Percentiles rank a stretch among this genome's conserved stretches.
These are phyloP conservation scores for Xylaria scruposa DNA, from an alignment of 495 filamentous ascomycete genomes.

Conservation along the genomic window DNA sequence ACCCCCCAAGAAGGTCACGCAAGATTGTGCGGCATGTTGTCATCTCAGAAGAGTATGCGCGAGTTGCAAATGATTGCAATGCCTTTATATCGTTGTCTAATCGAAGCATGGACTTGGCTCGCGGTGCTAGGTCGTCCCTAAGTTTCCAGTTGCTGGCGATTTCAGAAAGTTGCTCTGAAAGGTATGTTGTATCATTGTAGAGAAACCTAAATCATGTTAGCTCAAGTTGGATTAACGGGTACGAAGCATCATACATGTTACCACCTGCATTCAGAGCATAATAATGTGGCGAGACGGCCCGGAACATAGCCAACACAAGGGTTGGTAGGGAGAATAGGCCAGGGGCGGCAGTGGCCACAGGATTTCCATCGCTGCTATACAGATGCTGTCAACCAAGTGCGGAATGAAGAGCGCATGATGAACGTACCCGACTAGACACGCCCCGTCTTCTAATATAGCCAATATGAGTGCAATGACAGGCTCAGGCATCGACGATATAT, in stretches of 20 bases:
- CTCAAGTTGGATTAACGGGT: not conserved
- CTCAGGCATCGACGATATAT: conserved; percentile 83
- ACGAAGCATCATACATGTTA: conserved; percentile 65
- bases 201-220: conserved; percentile 63
- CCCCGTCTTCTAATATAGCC: conserved; percentile 72
- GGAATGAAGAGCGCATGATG: not conserved
- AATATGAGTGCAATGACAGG: conserved; percentile 73
- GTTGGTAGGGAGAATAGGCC: conserved; percentile 83
- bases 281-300: conserved; percentile 81
- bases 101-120: conserved; percentile 60
- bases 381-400: conserved; percentile 6
- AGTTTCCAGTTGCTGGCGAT: conserved; percentile 60
- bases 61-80: conserved; percentile 78
- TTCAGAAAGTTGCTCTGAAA: conserved; percentile 73
- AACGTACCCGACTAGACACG: conserved; percentile 63
- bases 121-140: conserved; percentile 50
- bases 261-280: conserved; percentile 72
- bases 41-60: conserved; percentile 88
- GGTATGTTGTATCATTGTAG: conserved; percentile 88
- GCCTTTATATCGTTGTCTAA: conserved; percentile 74
- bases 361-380: conserved; percentile 47
- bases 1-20: conserved; percentile 79
- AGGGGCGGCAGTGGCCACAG: conserved; percentile 71
- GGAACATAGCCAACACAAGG: conserved; percentile 86
- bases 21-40: conserved; percentile 82